These are phyloP conservation scores for Aspergillus japonicus DNA, from an alignment of 2,329 filamentous ascomycete genomes.

Conservation along the genomic window DNA sequence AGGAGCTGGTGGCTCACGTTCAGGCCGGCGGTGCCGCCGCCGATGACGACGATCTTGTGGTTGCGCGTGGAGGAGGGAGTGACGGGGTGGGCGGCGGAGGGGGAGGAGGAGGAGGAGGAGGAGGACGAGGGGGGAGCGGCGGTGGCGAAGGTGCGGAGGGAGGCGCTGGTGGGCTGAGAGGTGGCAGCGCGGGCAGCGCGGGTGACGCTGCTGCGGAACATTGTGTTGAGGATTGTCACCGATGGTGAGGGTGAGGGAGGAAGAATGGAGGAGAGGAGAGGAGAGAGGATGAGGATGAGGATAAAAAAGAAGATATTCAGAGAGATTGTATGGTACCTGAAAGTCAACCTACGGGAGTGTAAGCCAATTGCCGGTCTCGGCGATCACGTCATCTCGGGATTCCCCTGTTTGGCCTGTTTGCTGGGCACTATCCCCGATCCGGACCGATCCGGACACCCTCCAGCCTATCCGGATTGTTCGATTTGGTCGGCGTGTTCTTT, in stretches of 20 bases:
- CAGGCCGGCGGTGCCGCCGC: constrained; percentile 65
- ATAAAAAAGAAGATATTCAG: constrained; percentile 27
- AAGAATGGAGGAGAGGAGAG: background rate
- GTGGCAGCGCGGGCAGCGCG: constrained; percentile 22
- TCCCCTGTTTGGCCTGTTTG: background rate
- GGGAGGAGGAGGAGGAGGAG: constrained; percentile 32
- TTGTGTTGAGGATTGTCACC: constrained; percentile 6
- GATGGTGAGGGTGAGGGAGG: background rate
- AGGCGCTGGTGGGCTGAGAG: constrained; percentile 16
- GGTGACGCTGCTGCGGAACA: constrained; percentile 29
- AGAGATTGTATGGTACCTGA: background rate
- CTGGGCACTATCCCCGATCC: no score
- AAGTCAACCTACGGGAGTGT: background rate
- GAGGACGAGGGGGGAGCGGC: constrained; percentile 24
- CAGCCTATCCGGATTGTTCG: background rate
- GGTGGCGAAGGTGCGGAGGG: constrained; percentile 26
- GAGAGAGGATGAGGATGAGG: constrained; percentile 7
- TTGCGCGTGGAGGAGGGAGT: constrained; percentile 40
- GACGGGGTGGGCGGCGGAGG: constrained; percentile 34
- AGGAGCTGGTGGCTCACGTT: constrained; percentile 67
- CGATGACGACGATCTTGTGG: constrained; percentile 67
- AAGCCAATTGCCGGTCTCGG: background rate
- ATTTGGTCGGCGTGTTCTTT: background rate
- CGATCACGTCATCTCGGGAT: background rate
- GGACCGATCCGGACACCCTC: no score